A percentile compares a stretch with the other conserved stretches of the same genome.
Evolutionary conservation across 2,329 filamentous ascomycete species (phyloP).

Genomic region (Sordariomycetes sp.): DNA sequence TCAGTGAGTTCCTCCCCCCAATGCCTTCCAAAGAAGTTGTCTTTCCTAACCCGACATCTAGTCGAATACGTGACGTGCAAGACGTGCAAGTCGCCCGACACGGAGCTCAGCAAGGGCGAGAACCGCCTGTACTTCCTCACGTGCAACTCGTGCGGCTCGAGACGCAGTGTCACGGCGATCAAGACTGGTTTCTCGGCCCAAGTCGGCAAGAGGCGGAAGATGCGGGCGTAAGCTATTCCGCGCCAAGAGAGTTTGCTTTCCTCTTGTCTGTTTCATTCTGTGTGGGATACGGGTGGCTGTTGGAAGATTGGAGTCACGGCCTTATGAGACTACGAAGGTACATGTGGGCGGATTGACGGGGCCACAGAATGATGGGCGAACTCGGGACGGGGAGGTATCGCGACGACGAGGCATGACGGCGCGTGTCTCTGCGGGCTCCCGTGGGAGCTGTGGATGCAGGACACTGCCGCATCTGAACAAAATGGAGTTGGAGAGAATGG

Average conservation of each 20-base stretch:
- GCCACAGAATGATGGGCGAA: not conserved
- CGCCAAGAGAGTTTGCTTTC: not conserved
- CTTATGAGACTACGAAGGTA: not conserved
- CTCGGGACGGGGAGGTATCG: not conserved
- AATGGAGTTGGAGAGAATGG: not conserved
- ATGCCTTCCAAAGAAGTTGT: not conserved
- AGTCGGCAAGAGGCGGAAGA: conserved; percentile 96
- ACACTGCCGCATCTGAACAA: not conserved
- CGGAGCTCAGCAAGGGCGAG: conserved; percentile 95
- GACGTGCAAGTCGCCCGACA: conserved; percentile 89
- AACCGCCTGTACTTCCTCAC: conserved; percentile 99
- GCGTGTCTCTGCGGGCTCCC: not conserved
- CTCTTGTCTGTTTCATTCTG: not conserved
- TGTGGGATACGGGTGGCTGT: not conserved
- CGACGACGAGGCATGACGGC: not conserved
- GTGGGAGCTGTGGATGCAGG: not conserved
- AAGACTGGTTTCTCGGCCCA: conserved; percentile 99
- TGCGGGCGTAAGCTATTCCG: conserved; percentile 27
- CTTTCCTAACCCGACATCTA: conserved; percentile 20
- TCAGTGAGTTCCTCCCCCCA: conserved; percentile 44
- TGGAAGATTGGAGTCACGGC: not conserved
- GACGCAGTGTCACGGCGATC: conserved; percentile 90
- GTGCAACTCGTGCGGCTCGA: conserved; percentile 69
- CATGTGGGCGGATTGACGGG: not conserved
- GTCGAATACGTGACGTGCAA: conserved; percentile 99